These are phyloP conservation scores for Glutinoglossum americanum DNA, from an alignment of 495 filamentous ascomycete species.

Conservation along the genomic window DNA sequence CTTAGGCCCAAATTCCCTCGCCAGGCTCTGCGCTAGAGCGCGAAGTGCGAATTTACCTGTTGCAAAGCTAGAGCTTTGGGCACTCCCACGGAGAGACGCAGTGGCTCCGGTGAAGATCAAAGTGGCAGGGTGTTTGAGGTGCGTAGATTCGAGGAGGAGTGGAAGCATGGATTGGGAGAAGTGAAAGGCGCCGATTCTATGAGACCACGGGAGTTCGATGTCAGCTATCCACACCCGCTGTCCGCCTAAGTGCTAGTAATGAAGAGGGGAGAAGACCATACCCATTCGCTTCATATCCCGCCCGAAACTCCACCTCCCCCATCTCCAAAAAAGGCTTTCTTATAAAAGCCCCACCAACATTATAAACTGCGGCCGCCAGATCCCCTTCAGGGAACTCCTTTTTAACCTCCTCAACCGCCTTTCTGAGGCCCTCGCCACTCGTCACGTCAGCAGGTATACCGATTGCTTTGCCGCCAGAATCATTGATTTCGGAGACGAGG, in stretches of 20 bases:
- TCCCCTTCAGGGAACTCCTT: constrained; percentile 26
- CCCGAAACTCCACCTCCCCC: constrained; percentile 38
- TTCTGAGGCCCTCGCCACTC: constrained; percentile 34
- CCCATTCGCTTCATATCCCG: constrained; percentile 33
- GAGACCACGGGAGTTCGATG: too few relatives aligned
- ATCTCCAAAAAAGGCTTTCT: constrained; percentile 68
- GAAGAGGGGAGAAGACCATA: constrained; percentile 2
- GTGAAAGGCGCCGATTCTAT: constrained; percentile 43
- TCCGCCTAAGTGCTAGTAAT: too few relatives aligned
- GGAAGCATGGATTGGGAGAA: constrained; percentile 60
- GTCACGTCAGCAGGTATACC: constrained; percentile 57
- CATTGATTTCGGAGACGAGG: constrained; percentile 55
- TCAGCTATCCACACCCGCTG: too few relatives aligned
- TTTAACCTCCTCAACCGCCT: constrained; percentile 46
- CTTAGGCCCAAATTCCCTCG: constrained; percentile 71
- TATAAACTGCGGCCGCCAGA: constrained; percentile 65
- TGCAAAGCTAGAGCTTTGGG: constrained; percentile 50
- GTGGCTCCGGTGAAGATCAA: constrained; percentile 83
- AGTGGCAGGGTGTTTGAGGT: constrained; percentile 40
- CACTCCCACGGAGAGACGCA: constrained; percentile 52
- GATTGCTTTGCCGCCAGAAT: constrained; percentile 44
- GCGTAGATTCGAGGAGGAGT: constrained; percentile 38
- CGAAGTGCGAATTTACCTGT: constrained; percentile 63
- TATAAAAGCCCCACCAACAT: constrained; percentile 46
- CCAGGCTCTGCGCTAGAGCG: constrained; percentile 56